Evolutionary conservation across 306 rosid genomes (phyloP).

Genomic region (Castanopsis chinensis): DNA sequence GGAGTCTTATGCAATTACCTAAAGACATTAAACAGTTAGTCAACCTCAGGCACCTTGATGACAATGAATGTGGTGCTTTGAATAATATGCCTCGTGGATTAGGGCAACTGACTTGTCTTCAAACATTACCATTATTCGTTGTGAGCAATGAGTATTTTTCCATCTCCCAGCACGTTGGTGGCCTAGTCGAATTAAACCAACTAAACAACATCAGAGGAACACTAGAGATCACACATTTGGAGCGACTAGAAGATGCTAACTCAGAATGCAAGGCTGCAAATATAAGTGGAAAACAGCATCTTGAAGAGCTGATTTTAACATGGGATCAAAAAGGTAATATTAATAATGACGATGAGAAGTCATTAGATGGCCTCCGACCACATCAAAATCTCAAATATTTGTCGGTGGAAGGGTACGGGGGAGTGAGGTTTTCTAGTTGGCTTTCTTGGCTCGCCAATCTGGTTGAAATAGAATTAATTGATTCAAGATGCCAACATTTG

Average conservation of each 20-base stretch:
- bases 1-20: not conserved
- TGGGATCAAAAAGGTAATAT: not conserved
- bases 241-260: not conserved
- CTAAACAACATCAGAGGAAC: not conserved
- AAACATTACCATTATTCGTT: not conserved
- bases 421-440: not conserved
- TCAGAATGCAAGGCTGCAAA: not conserved
- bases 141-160: too few species aligned
- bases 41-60: constrained; percentile 2
- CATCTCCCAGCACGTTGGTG: not conserved
- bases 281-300: not conserved
- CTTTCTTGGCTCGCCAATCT: not conserved
- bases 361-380: not conserved
- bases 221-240: not conserved
- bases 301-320: not conserved
- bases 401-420: not conserved
- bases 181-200: not conserved
- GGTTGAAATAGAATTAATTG: fast-evolving
- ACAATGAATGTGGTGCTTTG: not conserved
- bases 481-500: not conserved
- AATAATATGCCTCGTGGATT: too few species aligned
- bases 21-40: not conserved
- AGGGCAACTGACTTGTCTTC: not conserved
- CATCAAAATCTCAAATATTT: not conserved
- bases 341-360: not conserved